Conservation (phyloP, 2,329 filamentous ascomycete species). For the Aspergillus luchuensis region DNA sequence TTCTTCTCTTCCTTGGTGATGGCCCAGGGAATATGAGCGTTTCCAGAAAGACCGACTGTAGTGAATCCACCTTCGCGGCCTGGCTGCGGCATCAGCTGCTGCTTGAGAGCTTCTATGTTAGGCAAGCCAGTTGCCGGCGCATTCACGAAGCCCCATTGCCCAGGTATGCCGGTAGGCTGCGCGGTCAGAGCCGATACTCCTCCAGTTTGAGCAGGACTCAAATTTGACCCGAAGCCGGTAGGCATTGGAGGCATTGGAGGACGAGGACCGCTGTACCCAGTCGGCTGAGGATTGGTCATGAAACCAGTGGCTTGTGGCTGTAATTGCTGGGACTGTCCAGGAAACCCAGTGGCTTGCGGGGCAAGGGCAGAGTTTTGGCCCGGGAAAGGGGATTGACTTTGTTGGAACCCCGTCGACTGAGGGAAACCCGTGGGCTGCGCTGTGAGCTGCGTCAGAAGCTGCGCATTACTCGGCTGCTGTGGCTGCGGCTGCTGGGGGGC, state of each 20-base stretch:
- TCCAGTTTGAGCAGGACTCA: conserved; percentile 65
- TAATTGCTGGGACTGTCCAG: conserved; percentile 53
- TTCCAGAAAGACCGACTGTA: conserved; percentile 83
- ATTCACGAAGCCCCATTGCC: conserved; percentile 98
- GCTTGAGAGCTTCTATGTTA: conserved; percentile 89
- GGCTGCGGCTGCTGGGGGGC: conserved; percentile 66
- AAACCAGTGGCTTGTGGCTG: conserved; percentile 73
- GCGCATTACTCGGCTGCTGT: conserved; percentile 69
- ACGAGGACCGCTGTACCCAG: conserved; percentile 76
- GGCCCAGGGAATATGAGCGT: conserved; percentile 95
- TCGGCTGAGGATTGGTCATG: conserved; percentile 69
- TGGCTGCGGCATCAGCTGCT: conserved; percentile 95
- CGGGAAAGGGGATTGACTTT: conserved; percentile 52
- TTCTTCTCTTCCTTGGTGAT: conserved; percentile 99
- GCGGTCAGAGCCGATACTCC: conserved; percentile 75
- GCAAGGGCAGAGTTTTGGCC: conserved; percentile 40
- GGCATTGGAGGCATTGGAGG: conserved; percentile 85
- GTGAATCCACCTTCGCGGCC: conserved; percentile 86
- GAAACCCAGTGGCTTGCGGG: conserved; percentile 47
- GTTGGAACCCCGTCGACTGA: conserved; percentile 70
- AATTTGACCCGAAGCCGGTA: conserved; percentile 65
- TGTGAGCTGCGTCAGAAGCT: conserved; percentile 60
- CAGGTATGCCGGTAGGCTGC: conserved; percentile 90
- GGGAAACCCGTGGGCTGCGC: conserved; percentile 55
- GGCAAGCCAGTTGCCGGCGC: conserved; percentile 84